These are phyloP conservation scores for Tolypocladium endophyticum DNA, from an alignment of 2,329 filamentous ascomycete genomes.

Conservation along the genomic window DNA sequence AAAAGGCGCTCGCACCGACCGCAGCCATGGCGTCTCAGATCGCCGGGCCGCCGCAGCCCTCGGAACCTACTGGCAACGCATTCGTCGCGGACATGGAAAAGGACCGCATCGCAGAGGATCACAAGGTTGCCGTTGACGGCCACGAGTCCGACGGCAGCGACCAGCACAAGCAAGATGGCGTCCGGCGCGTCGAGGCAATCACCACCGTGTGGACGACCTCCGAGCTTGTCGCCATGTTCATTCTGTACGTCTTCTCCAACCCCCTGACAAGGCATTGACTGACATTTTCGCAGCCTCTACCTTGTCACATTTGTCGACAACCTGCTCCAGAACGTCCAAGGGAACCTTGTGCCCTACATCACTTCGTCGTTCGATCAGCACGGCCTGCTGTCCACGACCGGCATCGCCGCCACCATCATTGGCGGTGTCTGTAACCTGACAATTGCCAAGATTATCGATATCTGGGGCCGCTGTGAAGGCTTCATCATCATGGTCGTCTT, in stretches of 20 bases:
- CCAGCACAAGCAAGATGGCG: constrained; percentile 22
- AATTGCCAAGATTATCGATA: constrained; percentile 37
- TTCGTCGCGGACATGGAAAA: neutral
- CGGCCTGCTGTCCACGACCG: constrained; percentile 54
- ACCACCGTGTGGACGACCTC: constrained; percentile 26
- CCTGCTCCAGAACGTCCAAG: constrained; percentile 23
- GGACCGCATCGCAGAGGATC: neutral
- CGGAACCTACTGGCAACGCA: neutral
- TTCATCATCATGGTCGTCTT: constrained; percentile 31
- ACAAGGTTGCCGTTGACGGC: neutral
- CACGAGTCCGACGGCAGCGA: constrained; percentile 6
- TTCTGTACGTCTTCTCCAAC: constrained; percentile 17
- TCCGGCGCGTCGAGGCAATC: constrained; percentile 25
- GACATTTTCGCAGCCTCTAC: constrained; percentile 20
- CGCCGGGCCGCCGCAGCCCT: neutral
- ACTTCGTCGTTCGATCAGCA: constrained; percentile 55
- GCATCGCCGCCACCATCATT: constrained; percentile 44
- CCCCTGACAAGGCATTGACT: neutral
- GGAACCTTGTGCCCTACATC: constrained; percentile 50
- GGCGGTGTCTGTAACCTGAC: constrained; percentile 26
- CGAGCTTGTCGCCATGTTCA: constrained; percentile 23
- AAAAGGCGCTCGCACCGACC: neutral
- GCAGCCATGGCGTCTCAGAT: neutral
- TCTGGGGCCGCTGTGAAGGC: constrained; percentile 36
- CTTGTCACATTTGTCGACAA: constrained; percentile 26